Conservation (phyloP, 805 yeast genomes). For the Priceomyces melissophilus region DNA sequence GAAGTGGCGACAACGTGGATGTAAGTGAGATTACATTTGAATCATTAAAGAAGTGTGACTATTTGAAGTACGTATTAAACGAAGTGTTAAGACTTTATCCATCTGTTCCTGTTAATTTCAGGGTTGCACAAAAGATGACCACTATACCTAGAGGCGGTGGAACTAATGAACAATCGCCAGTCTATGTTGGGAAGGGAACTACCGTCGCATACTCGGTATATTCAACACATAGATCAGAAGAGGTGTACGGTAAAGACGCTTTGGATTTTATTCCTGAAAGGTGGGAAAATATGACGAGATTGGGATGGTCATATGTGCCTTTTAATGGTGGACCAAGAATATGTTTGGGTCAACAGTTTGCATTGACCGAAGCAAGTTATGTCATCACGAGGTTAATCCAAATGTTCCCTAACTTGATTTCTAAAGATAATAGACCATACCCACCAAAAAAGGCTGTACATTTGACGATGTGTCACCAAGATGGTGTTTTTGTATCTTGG, state of each 20-base stretch:
- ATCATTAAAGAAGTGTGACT: constrained; percentile 30
- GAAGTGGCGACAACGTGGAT: constrained; percentile 18
- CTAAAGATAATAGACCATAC: constrained; percentile 17
- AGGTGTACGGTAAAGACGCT: constrained; percentile 46
- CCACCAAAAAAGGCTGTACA: constrained; percentile 30
- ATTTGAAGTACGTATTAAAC: constrained; percentile 26
- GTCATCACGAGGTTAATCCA: constrained; percentile 35
- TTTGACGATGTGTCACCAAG: constrained; percentile 25
- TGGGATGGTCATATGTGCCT: constrained; percentile 50
- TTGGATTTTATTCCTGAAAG: constrained; percentile 46
- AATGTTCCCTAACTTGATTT: constrained; percentile 19
- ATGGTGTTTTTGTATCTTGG: constrained; percentile 19
- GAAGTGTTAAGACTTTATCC: constrained; percentile 34
- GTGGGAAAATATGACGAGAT: constrained; percentile 39
- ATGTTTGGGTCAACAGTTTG: constrained; percentile 57
- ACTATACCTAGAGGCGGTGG: constrained; percentile 37
- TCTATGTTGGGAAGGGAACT: constrained; percentile 43
- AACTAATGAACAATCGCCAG: constrained; percentile 32
- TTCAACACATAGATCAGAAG: constrained; percentile 41
- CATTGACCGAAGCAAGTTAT: constrained; percentile 53
- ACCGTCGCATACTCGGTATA: constrained; percentile 40
- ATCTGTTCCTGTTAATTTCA: constrained; percentile 30
- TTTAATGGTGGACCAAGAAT: constrained; percentile 57
- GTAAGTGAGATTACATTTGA: constrained; percentile 27
- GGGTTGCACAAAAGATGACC: constrained; percentile 28